Base-by-base conservation (phyloP, 2,329 filamentous ascomycete species). In the Alternaria sp. region DNA sequence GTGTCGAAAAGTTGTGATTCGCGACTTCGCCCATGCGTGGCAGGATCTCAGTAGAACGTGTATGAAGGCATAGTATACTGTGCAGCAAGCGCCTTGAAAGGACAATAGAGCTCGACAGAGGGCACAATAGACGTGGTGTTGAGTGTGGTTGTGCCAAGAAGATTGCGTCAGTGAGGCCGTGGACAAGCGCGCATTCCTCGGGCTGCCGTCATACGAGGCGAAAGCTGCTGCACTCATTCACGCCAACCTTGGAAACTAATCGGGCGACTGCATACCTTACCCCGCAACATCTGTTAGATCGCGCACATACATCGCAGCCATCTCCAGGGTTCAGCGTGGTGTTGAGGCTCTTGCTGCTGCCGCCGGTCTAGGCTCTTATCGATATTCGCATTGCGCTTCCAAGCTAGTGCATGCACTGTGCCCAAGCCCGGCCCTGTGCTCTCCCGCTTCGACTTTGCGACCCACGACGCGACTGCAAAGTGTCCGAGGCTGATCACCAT, bases 401-500 rank as follows among this genome's bases (percentile, higher is more conserved):
- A 49, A 26, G 51, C 42, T 60, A 60, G 59, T 53, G 58, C 48
- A 47, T 57, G 52, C 53, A 54, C 53, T 54, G 59, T 54, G 54
- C 54, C 54, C 51, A 59, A 54, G 59, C 53, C 58, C 14, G 48
- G 59, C 55, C 56, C 57, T 61, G 58, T 57, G 47, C 57, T 60
- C 60, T 59, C 60, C 56, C 60, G 60, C 53, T 52, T 57, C 48
- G 46, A 59, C 47, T 51, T 59, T 59, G 60, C 56, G 58, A 60
- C 58, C 57, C 65, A 65, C 62, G 63, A 70, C 68, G 63, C 67
- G 64, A 62, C 62, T 52, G 54, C 64, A 51, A 59, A 63, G 51
- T 51, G 53, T 46, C 61, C 60, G 65, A 62, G 57, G 65, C 59
- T 52, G 67, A 68, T 66, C 66, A 62, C 64, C 62, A 67, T 66